Evolutionary conservation across 2,329 filamentous ascomycete genomes (phyloP).

Genomic region (Thelonectria rubi): DNA sequence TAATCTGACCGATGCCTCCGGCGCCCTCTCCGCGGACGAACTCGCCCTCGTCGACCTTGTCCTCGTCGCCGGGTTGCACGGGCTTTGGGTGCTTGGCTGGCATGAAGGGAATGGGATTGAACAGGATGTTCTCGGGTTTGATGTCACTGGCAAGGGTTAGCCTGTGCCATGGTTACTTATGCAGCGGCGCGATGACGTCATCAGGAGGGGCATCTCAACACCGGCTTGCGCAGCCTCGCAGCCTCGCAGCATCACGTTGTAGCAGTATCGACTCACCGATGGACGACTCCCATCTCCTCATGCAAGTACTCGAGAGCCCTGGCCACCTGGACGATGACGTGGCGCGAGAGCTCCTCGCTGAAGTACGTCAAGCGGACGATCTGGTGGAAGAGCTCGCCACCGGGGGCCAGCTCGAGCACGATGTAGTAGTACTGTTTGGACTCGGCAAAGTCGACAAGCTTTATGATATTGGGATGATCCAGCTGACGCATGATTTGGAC

Average conservation of each 20-base stretch:
- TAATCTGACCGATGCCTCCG: slow-evolving; percentile 93
- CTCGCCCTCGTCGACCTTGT: slow-evolving; percentile 96
- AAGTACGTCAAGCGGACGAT: slow-evolving; percentile 99
- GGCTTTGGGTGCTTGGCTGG: slow-evolving; percentile 84
- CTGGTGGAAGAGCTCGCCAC: slow-evolving; percentile 97
- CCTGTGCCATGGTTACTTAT: slow-evolving; percentile 27
- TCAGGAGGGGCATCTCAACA: slow-evolving; percentile 42
- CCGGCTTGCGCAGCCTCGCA: slow-evolving; percentile 1
- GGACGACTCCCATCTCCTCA: slow-evolving; percentile 93
- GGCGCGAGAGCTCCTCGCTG: slow-evolving; percentile 92
- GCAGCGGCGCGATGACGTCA: slow-evolving; percentile 41
- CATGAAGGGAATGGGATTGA: slow-evolving; percentile 84
- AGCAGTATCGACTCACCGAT: slow-evolving; percentile 73
- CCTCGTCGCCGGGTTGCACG: slow-evolving; percentile 87
- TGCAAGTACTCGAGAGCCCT: slow-evolving; percentile 93
- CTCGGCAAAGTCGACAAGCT: slow-evolving; percentile 92
- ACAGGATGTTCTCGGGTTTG: slow-evolving; percentile 97
- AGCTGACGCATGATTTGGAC: slow-evolving; percentile 98
- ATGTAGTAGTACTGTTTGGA: slow-evolving; percentile 98
- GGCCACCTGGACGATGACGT: slow-evolving; percentile 96
- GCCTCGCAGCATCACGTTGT: slow-evolving; percentile 6
- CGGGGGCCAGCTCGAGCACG: slow-evolving; percentile 91
- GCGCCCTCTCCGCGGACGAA: slow-evolving; percentile 83
- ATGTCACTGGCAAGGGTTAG: slow-evolving; percentile 75
- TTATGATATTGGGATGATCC: slow-evolving; percentile 95